These are phyloP conservation scores for Tricholoma sp. DNA, from an alignment of 768 basidiomycete species.

Conservation along the genomic window DNA sequence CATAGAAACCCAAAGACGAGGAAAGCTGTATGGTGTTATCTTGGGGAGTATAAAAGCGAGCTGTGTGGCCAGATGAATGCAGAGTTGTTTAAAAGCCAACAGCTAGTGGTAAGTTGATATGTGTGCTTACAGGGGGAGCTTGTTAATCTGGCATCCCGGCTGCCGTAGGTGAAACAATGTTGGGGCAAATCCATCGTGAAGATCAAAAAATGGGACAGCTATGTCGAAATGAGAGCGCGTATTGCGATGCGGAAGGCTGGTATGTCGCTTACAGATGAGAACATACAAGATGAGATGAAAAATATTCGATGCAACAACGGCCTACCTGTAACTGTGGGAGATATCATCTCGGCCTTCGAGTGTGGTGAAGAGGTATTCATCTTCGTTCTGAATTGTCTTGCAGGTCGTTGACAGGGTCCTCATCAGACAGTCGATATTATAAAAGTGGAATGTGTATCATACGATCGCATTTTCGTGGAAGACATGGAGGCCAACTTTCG, in stretches of 20 bases:
- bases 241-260: constrained; percentile 21
- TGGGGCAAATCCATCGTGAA: constrained; percentile 5
- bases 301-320: constrained; percentile 7
- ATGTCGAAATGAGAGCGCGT: constrained; percentile 20
- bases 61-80: constrained; percentile 16
- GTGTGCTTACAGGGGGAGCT: too few relatives aligned
- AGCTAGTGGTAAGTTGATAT: neutral
- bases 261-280: neutral
- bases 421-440: constrained; percentile 25
- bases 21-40: constrained; percentile 18
- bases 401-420: neutral
- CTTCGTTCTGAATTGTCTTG: neutral
- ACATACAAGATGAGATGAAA: neutral
- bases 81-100: constrained; percentile 14
- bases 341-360: constrained; percentile 21
- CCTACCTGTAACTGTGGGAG: neutral
- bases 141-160: too few relatives aligned
- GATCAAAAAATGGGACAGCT: constrained; percentile 12
- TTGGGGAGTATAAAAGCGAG: constrained; percentile 20
- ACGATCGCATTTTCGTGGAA: constrained; percentile 26
- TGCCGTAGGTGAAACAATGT: constrained; percentile 13
- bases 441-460: constrained; percentile 24
- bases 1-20: constrained; percentile 2
- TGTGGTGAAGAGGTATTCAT: constrained; percentile 24
- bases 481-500: constrained; percentile 15